Evolutionary conservation across 495 filamentous ascomycete species (phyloP).

Genomic region (Xylaria sp.): DNA sequence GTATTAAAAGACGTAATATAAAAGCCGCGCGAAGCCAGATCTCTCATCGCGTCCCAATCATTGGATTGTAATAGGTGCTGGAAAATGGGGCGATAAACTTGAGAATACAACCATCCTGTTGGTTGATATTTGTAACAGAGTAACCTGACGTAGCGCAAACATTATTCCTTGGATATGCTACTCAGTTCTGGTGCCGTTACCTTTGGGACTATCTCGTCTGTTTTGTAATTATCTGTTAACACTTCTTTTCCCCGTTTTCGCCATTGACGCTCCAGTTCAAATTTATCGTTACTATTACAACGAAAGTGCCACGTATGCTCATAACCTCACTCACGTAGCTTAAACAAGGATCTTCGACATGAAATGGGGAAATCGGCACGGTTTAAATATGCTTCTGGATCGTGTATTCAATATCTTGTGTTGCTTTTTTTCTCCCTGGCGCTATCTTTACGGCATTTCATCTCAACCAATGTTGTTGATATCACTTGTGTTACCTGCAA

Average conservation of each 20-base stretch:
- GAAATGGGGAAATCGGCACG: neutral
- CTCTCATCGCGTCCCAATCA: neutral
- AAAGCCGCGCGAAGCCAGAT: neutral
- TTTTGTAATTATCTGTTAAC: neutral
- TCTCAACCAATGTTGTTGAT: neutral
- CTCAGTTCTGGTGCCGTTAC: neutral
- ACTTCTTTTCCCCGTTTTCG: too few relatives aligned
- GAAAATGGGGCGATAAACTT: neutral
- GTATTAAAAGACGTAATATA: neutral
- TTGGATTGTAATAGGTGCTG: too few relatives aligned
- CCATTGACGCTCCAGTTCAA: neutral
- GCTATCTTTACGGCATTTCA: neutral
- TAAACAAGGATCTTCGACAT: neutral
- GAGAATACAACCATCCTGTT: neutral
- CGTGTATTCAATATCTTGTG: neutral
- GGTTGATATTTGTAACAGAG: neutral
- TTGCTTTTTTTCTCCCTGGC: constrained; percentile 8
- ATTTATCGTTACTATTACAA: neutral
- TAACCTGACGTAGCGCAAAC: neutral
- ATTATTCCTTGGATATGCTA: neutral
- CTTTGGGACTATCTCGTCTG: neutral
- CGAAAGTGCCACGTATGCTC: neutral
- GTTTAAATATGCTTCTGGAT: neutral
- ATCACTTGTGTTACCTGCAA: neutral
- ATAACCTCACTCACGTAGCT: neutral